Conservation (phyloP, 225 moss, liverwort and hornwort genomes). For the Physcomitrellopsis africana region DNA sequence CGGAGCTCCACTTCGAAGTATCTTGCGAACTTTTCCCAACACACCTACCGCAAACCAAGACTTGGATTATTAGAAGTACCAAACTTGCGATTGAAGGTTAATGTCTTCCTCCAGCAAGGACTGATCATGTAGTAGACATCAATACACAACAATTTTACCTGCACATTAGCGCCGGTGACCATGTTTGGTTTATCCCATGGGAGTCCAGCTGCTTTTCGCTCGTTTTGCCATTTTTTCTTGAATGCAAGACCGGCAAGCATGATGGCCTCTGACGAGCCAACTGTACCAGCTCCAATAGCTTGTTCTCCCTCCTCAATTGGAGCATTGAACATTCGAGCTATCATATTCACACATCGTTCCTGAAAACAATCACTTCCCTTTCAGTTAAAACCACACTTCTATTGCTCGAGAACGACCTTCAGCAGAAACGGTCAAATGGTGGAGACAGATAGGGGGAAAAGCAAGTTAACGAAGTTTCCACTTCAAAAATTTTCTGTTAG, state of each 20-base stretch:
- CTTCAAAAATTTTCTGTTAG: neutral
- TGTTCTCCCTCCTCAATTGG: slow-evolving; percentile 37
- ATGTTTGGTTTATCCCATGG: slow-evolving; percentile 64
- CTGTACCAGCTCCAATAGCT: slow-evolving; percentile 49
- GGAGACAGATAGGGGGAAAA: neutral
- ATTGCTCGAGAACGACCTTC: too few species aligned
- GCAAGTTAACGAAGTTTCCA: neutral
- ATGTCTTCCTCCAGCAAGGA: neutral
- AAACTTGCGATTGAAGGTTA: neutral
- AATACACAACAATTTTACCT: slow-evolving; percentile 19
- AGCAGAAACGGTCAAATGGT: too few species aligned
- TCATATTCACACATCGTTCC: slow-evolving; percentile 60
- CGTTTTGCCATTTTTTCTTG: slow-evolving; percentile 65
- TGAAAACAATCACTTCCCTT: neutral
- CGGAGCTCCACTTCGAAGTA: slow-evolving; percentile 67
- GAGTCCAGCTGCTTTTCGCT: slow-evolving; percentile 55
- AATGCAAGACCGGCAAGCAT: slow-evolving; percentile 68
- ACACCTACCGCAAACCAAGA: slow-evolving; percentile 34
- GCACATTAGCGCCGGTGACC: slow-evolving; percentile 64
- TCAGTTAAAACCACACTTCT: neutral
- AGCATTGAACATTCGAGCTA: slow-evolving; percentile 50
- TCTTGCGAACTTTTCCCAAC: slow-evolving; percentile 64
- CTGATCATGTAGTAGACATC: neutral
- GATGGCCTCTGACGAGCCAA: slow-evolving; percentile 58
- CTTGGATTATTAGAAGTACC: neutral